Percentiles rank a stretch among this genome's conserved stretches.
phyloP scores from a whole-genome alignment of 257 asterid species.

The Scutellaria minor region DNA sequence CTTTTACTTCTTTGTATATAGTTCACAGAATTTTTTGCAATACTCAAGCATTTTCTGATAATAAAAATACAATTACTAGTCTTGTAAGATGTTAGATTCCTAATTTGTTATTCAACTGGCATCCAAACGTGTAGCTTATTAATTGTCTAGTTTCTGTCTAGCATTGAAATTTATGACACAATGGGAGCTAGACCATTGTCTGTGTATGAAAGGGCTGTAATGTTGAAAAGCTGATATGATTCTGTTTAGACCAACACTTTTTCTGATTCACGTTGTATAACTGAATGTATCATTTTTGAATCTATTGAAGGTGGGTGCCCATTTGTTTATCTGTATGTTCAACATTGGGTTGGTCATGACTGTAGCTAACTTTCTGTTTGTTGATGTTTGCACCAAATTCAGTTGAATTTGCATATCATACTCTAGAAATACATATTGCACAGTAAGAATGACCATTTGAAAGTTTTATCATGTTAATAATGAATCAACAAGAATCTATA shows the following conservation, averaged over 20 bases:
- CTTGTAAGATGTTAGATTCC: background rate
- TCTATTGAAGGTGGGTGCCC: background rate
- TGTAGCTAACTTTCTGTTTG: background rate
- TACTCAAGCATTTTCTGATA: background rate
- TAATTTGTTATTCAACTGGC: background rate
- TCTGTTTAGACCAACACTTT: background rate
- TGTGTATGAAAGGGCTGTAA: background rate
- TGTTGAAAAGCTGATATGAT: background rate
- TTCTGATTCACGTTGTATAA: background rate
- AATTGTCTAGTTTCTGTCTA: background rate
- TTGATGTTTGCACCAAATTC: slow-evolving; percentile 1
- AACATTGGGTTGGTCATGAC: background rate
- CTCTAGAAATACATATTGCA: background rate
- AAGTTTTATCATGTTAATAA: background rate
- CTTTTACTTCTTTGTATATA: slow-evolving; percentile 9
- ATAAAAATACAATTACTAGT: background rate
- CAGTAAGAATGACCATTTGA: background rate
- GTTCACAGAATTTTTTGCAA: background rate
- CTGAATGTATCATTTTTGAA: background rate
- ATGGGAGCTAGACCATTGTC: background rate
- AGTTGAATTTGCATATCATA: background rate
- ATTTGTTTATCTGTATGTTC: background rate
- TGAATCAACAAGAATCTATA: background rate
- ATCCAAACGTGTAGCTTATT: background rate
- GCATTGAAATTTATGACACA: background rate